These are phyloP conservation scores for Epichloe elymi DNA, from an alignment of 2,329 filamentous ascomycete genomes.

Conservation along the genomic window DNA sequence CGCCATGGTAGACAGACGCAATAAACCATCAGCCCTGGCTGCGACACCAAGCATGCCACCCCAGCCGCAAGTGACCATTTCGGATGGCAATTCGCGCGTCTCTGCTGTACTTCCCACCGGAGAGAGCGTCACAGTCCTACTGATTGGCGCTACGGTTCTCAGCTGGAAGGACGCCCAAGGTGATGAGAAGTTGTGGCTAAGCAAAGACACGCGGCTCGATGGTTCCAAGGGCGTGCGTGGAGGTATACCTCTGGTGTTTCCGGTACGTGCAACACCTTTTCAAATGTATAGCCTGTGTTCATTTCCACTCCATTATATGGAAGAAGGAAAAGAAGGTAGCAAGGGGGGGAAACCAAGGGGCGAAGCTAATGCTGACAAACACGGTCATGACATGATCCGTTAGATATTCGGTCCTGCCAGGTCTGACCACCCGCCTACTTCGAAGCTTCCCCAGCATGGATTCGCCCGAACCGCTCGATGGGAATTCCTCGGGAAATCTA, in stretches of 20 bases:
- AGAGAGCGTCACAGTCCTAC: constrained; percentile 71
- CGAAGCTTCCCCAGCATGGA: constrained; percentile 77
- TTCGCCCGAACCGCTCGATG: constrained; percentile 82
- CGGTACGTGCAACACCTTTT: constrained; percentile 42
- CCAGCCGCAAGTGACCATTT: constrained; percentile 62
- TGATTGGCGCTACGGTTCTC: constrained; percentile 85
- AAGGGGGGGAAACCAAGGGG: not conserved
- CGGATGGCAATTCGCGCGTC: constrained; percentile 57
- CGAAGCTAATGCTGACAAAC: not conserved
- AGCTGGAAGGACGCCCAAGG: constrained; percentile 80
- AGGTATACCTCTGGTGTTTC: constrained; percentile 86
- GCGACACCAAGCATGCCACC: constrained; percentile 65
- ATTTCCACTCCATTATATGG: not conserved
- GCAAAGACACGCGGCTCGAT: constrained; percentile 66
- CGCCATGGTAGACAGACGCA: constrained; percentile 65
- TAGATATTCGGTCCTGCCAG: constrained; percentile 79
- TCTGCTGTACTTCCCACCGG: constrained; percentile 73
- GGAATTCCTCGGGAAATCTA: constrained; percentile 86
- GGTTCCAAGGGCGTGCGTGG: constrained; percentile 83
- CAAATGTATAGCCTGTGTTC: not conserved
- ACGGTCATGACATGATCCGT: not conserved
- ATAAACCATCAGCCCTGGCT: constrained; percentile 68
- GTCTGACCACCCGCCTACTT: constrained; percentile 63
- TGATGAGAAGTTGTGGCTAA: constrained; percentile 76
- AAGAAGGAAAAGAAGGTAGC: not conserved